Percentiles rank a stretch among this genome's conserved stretches.
Conservation (phyloP, 345 rosid genomes). For the Alliaria petiolata region DNA sequence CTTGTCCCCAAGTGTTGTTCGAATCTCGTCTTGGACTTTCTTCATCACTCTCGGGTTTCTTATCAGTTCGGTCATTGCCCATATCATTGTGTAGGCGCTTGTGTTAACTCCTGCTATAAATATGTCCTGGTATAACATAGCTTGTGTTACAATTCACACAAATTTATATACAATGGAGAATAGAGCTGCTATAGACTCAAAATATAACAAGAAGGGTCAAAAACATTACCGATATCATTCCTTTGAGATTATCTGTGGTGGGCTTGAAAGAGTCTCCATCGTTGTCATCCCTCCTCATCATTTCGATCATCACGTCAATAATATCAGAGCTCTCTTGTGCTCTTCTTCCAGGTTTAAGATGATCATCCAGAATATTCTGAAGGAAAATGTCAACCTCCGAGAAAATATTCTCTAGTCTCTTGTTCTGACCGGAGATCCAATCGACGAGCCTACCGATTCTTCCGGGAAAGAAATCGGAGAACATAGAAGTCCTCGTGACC, state of each 20-base stretch:
- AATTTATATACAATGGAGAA: too few relatives aligned
- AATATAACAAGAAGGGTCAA: not conserved
- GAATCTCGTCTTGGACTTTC: constrained; percentile 14
- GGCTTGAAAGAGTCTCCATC: constrained; percentile 9
- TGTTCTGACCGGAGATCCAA: constrained; percentile 9
- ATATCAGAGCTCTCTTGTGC: constrained; percentile 28
- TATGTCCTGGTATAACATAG: constrained; percentile 23
- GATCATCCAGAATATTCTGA: constrained; percentile 21
- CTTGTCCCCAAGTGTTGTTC: constrained; percentile 6
- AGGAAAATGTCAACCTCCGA: constrained; percentile 18
- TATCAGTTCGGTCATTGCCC: constrained; percentile 12
- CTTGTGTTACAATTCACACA: not conserved
- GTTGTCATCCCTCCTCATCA: constrained; percentile 30
- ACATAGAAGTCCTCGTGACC: not conserved
- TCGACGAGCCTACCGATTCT: constrained; percentile 13
- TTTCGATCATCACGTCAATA: constrained; percentile 39
- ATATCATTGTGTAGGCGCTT: not conserved
- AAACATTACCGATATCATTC: constrained; percentile 41
- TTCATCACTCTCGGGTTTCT: constrained; percentile 24
- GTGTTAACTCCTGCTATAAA: constrained; percentile 45
- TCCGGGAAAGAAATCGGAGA: constrained; percentile 22
- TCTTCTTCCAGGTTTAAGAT: constrained; percentile 10
- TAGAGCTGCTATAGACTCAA: too few relatives aligned
- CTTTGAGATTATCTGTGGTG: constrained; percentile 42
- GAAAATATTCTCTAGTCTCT: constrained; percentile 3